Base-by-base conservation (phyloP, 176 grass and related monocot genomes). In the Juncus effusus region DNA sequence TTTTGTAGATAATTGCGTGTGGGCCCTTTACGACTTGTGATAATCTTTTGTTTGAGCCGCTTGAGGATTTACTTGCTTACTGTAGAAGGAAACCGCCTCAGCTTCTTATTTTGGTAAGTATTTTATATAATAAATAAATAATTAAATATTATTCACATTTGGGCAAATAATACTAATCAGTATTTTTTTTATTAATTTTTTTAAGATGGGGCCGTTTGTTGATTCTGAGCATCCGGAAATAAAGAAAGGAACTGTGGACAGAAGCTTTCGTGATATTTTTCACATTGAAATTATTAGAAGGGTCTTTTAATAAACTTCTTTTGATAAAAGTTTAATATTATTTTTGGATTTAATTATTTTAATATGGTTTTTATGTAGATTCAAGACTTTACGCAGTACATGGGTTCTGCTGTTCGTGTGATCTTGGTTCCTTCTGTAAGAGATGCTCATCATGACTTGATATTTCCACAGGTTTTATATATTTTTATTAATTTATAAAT, bases 191-290 rank as follows among this genome's bases (percentile, higher is more conserved):
- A 47, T 47, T 47, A 47, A 45, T n/a, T 57, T 67, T 65, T 65
- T 28, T 13, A 67, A 97, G 93, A 89, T 97, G 87, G 93, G 93
- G 42, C 93, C 93, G n/a, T 97, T 97, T 86, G 81, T 97, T 55
- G 93, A 97, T 61, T 91, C 87, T 66, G 93, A 97, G 62, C 93
- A 97, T 76, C 93, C 88, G 50, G 87, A 84, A 35, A 89, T 97
- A 13, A 97, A 89, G 83, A 92, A 77, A 52, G 93, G 93, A 75
- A 84, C 82, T 59, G 60, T 68, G 74, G 82, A 89, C 51, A 61
- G 69, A 56, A 74, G 75, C 41, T 97, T 97, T 53, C 68, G 70
- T 42, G 78, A 92, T 28, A 97, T 97, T 81, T 97, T 97, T 74
- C 72, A 72, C 71, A 51, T 82, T 80, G 88, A 97, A 75, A 82